A percentile compares a stretch with the other conserved stretches of the same genome.
Evolutionary conservation across 352 stramenopile genomes (phyloP).

Genomic region (Phytopythium kandeliae): DNA sequence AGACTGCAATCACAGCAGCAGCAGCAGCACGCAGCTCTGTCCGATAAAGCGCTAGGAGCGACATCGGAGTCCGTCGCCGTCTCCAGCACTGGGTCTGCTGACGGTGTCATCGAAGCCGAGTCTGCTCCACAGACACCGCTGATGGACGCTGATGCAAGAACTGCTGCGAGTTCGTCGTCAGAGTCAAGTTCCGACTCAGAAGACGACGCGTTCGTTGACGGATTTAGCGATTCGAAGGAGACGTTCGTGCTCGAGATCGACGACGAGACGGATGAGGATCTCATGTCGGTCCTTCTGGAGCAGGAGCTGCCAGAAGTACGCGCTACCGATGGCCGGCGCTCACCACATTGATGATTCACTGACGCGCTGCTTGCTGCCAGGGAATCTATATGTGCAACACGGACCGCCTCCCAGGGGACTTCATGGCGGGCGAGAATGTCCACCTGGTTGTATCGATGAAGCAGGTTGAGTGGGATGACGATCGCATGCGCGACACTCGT

Average conservation of each 20-base stretch:
- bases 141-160: slow-evolving; percentile 52
- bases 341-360: not conserved
- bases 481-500: slow-evolving; percentile 80
- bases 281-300: slow-evolving; percentile 89
- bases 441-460: slow-evolving; percentile 87
- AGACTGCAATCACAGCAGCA: slow-evolving; percentile 20
- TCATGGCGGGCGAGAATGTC: slow-evolving; percentile 63
- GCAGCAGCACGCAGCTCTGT: slow-evolving; percentile 10
- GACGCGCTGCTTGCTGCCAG: slow-evolving; percentile 10
- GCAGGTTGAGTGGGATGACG: slow-evolving; percentile 83
- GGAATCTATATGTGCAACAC: slow-evolving; percentile 87
- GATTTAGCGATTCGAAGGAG: slow-evolving; percentile 77
- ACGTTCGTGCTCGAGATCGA: slow-evolving; percentile 90
- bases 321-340: too few relatives aligned
- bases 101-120: not conserved
- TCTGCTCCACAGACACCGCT: slow-evolving; percentile 10
- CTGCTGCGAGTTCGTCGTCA: slow-evolving; percentile 52
- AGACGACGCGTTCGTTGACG: slow-evolving; percentile 72
- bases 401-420: slow-evolving; percentile 70
- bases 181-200: slow-evolving; percentile 81
- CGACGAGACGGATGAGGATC: slow-evolving; percentile 90
- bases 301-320: slow-evolving; percentile 73
- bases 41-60: slow-evolving; percentile 12
- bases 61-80: not conserved
- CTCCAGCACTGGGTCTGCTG: not conserved